These are phyloP conservation scores for Pholiota adiposa DNA, from an alignment of 1,284 basidiomycete species.

Conservation along the genomic window DNA sequence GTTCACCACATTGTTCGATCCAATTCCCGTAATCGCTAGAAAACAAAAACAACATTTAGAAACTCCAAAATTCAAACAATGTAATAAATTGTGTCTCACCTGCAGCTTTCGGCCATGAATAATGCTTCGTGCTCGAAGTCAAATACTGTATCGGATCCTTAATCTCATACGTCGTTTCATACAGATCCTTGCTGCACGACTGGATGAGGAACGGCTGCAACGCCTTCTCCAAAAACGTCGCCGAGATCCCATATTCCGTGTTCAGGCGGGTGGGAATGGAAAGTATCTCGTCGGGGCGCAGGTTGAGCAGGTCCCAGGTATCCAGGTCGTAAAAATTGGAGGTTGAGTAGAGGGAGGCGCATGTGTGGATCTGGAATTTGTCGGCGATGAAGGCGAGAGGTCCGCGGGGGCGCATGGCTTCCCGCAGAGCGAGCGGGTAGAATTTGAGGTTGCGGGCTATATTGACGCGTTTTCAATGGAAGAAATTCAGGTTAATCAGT, in stretches of 20 bases:
- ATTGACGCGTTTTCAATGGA: background rate
- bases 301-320: slow-evolving; percentile 32
- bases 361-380: slow-evolving; percentile 20
- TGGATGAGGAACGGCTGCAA: slow-evolving; percentile 37
- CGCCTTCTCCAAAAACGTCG: slow-evolving; percentile 21
- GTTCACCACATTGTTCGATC: slow-evolving; percentile 41
- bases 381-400: slow-evolving; percentile 24
- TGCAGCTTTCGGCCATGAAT: slow-evolving; percentile 53
- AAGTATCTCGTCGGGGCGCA: slow-evolving; percentile 22
- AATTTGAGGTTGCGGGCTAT: slow-evolving; percentile 33
- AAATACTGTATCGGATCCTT: slow-evolving; percentile 1
- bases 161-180: slow-evolving; percentile 4
- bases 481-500: too few relatives aligned
- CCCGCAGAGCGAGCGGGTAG: slow-evolving; percentile 27
- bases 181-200: slow-evolving; percentile 36
- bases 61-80: background rate
- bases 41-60: background rate
- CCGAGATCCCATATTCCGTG: slow-evolving; percentile 25
- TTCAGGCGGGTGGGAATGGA: slow-evolving; percentile 27
- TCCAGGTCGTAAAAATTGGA: slow-evolving; percentile 21
- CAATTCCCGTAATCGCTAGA: slow-evolving; percentile 47
- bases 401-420: slow-evolving; percentile 20
- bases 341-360: background rate
- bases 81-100: slow-evolving; percentile 32
- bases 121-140: slow-evolving; percentile 42